Evolutionary conservation across 306 rosid genomes (phyloP).

Genomic region (Prunus kanzakura): DNA sequence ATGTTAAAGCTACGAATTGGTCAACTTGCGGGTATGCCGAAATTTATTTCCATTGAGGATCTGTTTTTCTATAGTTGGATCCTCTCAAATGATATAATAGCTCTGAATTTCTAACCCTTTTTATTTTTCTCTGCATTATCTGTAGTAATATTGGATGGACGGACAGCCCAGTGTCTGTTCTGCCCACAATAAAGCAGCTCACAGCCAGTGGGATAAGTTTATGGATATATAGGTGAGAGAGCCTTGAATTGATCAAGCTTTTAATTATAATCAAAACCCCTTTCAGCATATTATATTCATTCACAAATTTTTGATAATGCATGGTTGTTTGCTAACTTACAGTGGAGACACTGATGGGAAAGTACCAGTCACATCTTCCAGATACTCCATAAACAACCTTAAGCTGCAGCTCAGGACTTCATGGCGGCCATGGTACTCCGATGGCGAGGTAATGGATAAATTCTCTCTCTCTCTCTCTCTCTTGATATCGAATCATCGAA

Average conservation of each 20-base stretch:
- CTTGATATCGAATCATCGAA: no score
- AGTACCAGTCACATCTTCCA: conserved; percentile 48
- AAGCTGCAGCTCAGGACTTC: conserved; percentile 24
- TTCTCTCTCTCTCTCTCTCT: no score
- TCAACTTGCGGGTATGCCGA: conserved; percentile 39
- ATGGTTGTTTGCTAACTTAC: conserved; percentile 6
- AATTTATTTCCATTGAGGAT: no score
- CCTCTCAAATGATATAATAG: background rate
- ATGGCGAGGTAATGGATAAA: conserved; percentile 32
- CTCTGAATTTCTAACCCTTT: background rate
- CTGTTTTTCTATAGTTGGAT: no score
- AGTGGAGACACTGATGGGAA: conserved; percentile 54
- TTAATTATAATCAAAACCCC: background rate
- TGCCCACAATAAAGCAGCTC: conserved; percentile 20
- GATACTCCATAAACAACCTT: conserved; percentile 38
- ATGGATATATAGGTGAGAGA: conserved; percentile 28
- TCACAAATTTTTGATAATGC: no score
- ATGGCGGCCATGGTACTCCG: conserved; percentile 51
- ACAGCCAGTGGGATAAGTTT: conserved; percentile 18
- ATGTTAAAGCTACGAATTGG: conserved; percentile 46
- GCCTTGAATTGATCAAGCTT: background rate
- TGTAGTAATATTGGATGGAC: conserved; percentile 32
- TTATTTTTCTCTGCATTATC: background rate
- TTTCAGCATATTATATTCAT: no score
- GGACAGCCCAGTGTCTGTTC: conserved; percentile 19